Percentiles rank a stretch among this genome's conserved stretches.
phyloP scores from a whole-genome alignment of 441 rosid genomes.

The Adansonia grandidieri region DNA sequence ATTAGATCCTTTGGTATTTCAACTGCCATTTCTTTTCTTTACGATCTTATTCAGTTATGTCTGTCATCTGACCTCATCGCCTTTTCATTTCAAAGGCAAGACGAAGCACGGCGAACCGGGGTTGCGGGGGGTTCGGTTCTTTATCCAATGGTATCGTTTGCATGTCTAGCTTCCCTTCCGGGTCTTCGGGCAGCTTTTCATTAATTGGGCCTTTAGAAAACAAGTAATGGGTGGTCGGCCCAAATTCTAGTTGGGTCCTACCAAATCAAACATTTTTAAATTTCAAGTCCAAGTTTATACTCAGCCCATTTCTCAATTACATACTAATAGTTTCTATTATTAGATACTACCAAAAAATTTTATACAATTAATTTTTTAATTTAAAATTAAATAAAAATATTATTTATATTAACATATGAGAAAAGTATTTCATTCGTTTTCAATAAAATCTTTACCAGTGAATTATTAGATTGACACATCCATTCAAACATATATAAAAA shows the following conservation, averaged over 20 bases:
- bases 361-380: too few species aligned
- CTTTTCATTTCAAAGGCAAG: neutral
- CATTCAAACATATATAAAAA: too few species aligned
- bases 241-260: neutral
- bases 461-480: too few species aligned
- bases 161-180: neutral
- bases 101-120: neutral
- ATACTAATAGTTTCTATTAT: too few species aligned
- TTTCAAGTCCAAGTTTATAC: too few species aligned
- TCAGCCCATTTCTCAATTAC: too few species aligned
- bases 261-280: slow-evolving; percentile 37
- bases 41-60: neutral
- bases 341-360: too few species aligned
- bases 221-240: neutral
- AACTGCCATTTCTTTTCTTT: neutral
- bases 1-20: slow-evolving; percentile 49
- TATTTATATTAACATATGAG: too few species aligned
- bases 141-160: neutral
- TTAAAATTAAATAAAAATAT: too few species aligned
- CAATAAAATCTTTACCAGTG: too few species aligned
- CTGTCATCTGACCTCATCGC: neutral
- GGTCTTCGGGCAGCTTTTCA: neutral
- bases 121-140: neutral
- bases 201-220: neutral
- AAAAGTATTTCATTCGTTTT: too few species aligned